phyloP scores from a whole-genome alignment of 176 grass and related monocot species.

The Carex myosuroides region DNA sequence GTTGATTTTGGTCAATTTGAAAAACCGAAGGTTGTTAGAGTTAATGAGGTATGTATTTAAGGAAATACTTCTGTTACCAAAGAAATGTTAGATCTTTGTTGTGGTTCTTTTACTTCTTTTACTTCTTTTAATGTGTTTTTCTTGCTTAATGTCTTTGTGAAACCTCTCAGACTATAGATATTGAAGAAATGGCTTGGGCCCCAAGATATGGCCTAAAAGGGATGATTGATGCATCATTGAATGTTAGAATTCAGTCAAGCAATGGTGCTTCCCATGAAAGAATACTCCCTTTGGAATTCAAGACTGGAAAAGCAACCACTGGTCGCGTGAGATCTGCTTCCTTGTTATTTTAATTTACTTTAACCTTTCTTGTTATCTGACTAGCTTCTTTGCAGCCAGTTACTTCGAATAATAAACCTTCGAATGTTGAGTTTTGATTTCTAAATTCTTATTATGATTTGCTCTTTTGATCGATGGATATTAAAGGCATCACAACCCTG shows the following conservation, averaged over 20 bases:
- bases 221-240: slow-evolving; percentile 77
- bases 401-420: not conserved
- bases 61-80: not conserved
- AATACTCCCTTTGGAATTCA: slow-evolving; percentile 91
- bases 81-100: slow-evolving; percentile 7
- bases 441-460: not conserved
- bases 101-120: slow-evolving; percentile 19
- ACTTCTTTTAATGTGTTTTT: slow-evolving; percentile 22
- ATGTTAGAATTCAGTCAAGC: slow-evolving; percentile 49
- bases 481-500: not conserved
- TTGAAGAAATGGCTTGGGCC: slow-evolving; percentile 96
- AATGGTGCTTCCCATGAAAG: slow-evolving; percentile 38
- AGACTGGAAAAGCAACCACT: slow-evolving; percentile 89
- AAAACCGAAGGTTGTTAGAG: slow-evolving; percentile 42
- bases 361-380: slow-evolving; percentile 14
- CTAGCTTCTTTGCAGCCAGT: slow-evolving; percentile 11
- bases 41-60: slow-evolving; percentile 59
- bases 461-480: not conserved
- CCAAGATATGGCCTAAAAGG: slow-evolving; percentile 95
- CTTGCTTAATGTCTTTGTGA: slow-evolving; percentile 21
- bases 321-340: slow-evolving; percentile 57
- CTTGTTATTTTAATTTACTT: not conserved
- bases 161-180: slow-evolving; percentile 68
- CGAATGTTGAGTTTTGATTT: not conserved
- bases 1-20: slow-evolving; percentile 69